A percentile compares a stretch with the other conserved stretches of the same genome.
phyloP scores from a whole-genome alignment of 2,329 filamentous ascomycete genomes.

The Sclerotinia trifoliorum region DNA sequence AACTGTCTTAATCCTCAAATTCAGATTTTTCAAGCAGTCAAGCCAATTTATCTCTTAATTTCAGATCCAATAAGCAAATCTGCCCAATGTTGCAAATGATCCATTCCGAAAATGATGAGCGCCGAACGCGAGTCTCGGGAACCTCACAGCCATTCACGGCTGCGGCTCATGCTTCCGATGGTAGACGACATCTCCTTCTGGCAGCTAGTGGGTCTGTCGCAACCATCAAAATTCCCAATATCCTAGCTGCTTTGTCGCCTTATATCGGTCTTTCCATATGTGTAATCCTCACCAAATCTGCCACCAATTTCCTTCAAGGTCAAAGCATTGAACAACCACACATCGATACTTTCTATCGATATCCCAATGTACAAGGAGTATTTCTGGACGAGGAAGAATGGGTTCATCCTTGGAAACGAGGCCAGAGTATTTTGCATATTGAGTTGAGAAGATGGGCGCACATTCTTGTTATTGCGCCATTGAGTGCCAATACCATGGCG shows the following conservation, averaged over 20 bases:
- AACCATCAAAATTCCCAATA: constrained; percentile 76
- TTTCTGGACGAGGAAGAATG: constrained; percentile 88
- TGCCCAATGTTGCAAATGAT: constrained; percentile 31
- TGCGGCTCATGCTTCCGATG: constrained; percentile 45
- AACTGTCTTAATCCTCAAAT: no score
- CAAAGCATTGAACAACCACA: constrained; percentile 76
- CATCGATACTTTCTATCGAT: constrained; percentile 54
- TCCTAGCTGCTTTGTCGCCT: constrained; percentile 58
- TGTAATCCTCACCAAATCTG: constrained; percentile 74
- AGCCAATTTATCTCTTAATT: no score
- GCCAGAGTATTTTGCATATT: constrained; percentile 83
- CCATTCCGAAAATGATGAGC: constrained; percentile 25
- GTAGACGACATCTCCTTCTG: constrained; percentile 61
- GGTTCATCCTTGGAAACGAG: constrained; percentile 72
- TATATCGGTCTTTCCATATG: constrained; percentile 68
- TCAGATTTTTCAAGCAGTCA: no score
- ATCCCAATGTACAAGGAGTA: constrained; percentile 75
- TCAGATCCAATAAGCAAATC: neutral
- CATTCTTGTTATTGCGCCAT: constrained; percentile 73
- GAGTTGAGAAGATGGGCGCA: constrained; percentile 82
- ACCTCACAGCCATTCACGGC: constrained; percentile 30
- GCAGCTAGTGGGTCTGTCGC: constrained; percentile 75
- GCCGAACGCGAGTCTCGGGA: constrained; percentile 19
- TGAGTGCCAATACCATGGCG: constrained; percentile 82
- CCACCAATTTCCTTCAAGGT: constrained; percentile 71